Percentiles rank a stretch among this genome's conserved stretches.
Conservation (phyloP, 768 basidiomycete genomes). For the Sarcodon sp. region DNA sequence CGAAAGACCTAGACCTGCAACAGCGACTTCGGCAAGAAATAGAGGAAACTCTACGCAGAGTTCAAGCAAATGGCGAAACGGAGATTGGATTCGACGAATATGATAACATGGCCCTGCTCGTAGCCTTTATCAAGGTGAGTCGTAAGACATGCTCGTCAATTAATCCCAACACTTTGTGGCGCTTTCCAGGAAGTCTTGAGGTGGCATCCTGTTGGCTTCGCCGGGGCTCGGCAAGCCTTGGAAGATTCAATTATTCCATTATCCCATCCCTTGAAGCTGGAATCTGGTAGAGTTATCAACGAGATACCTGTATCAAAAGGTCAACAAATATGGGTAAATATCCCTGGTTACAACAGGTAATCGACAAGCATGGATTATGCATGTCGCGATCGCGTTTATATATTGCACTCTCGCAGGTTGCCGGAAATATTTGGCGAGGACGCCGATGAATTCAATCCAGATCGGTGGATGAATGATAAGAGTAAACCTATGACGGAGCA, state of each 20-base stretch:
- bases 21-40: conserved; percentile 15
- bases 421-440: neutral
- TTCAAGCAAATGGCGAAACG: conserved; percentile 9
- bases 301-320: neutral
- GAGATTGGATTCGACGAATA: conserved; percentile 9
- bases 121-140: neutral
- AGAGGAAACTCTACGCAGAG: conserved; percentile 8
- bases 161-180: neutral
- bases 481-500: neutral
- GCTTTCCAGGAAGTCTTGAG: conserved; percentile 12
- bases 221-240: neutral
- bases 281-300: conserved; percentile 8
- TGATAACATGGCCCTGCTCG: neutral
- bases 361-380: no score
- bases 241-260: neutral
- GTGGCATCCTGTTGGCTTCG: neutral
- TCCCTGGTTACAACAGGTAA: neutral
- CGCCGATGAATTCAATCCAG: neutral
- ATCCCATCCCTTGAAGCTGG: neutral
- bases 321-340: neutral
- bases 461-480: neutral
- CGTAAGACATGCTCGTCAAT: neutral
- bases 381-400: no score
- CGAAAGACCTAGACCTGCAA: conserved; percentile 14
- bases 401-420: neutral